Percentiles rank a stretch among this genome's conserved stretches.
These are phyloP conservation scores for Colletotrichum gigasporum DNA, from an alignment of 2,329 filamentous ascomycete species.

Conservation along the genomic window DNA sequence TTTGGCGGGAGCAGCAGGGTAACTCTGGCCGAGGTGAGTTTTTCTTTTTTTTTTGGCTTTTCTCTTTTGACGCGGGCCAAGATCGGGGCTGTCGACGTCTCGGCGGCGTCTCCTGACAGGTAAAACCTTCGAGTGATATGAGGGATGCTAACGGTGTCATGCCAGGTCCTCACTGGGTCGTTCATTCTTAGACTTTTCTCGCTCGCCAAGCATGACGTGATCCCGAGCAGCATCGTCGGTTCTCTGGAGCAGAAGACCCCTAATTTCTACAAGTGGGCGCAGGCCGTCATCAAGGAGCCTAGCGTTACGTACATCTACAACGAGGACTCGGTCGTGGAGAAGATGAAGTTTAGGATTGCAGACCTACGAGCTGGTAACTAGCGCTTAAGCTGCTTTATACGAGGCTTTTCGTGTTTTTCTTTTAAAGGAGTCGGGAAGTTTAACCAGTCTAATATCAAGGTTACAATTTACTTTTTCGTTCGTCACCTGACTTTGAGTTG, in stretches of 20 bases:
- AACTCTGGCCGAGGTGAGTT: constrained; percentile 77
- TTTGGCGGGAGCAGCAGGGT: constrained; percentile 71
- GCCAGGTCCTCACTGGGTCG: constrained; percentile 69
- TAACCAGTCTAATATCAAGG: not conserved
- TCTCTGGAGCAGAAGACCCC: constrained; percentile 66
- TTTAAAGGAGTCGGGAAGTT: not conserved
- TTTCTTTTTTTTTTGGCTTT: not conserved
- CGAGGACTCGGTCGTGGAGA: constrained; percentile 55
- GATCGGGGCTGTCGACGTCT: too few relatives aligned
- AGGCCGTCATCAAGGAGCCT: constrained; percentile 66
- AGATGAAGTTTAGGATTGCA: constrained; percentile 50
- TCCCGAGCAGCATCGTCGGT: constrained; percentile 57
- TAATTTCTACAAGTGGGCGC: constrained; percentile 74
- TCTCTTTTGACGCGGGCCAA: too few relatives aligned
- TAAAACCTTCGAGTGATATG: not conserved
- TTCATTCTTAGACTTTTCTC: constrained; percentile 71
- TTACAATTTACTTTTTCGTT: not conserved
- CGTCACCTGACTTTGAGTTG: constrained; percentile 10
- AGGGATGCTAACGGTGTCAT: constrained; percentile 21
- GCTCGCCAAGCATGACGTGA: constrained; percentile 62
- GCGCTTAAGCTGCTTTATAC: not conserved
- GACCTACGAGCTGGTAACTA: constrained; percentile 20
- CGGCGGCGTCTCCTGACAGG: too few relatives aligned
- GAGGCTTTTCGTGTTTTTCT: not conserved
- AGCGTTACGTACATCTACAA: constrained; percentile 74